phyloP scores from a whole-genome alignment of 768 basidiomycete species.

The Suillus subluteus region DNA sequence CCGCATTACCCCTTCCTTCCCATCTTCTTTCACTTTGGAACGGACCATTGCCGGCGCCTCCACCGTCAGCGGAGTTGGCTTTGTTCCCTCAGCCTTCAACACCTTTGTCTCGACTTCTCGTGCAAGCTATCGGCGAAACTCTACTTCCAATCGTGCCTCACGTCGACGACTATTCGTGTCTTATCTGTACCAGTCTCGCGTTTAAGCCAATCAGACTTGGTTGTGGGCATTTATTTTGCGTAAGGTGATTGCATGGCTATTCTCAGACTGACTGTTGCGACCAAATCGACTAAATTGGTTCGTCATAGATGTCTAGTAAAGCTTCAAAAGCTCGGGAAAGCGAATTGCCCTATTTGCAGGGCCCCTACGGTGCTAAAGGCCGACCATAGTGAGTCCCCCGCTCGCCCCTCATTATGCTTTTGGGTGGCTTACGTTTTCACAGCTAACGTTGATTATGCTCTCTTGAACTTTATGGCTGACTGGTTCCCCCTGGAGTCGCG shows the following conservation, averaged over 20 bases:
- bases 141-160: constrained; percentile 81
- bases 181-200: constrained; percentile 88
- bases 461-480: constrained; percentile 85
- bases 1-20: constrained; percentile 69
- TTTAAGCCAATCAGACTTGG: constrained; percentile 88
- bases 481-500: constrained; percentile 90
- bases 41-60: constrained; percentile 17
- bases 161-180: constrained; percentile 83
- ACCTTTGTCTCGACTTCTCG: constrained; percentile 64
- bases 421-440: neutral
- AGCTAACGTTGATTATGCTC: constrained; percentile 81
- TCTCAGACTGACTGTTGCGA: no score
- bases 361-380: constrained; percentile 77
- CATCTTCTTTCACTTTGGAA: constrained; percentile 26
- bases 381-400: constrained; percentile 61
- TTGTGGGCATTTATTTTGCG: constrained; percentile 82
- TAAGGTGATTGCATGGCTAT: constrained; percentile 43
- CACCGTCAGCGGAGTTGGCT: constrained; percentile 35
- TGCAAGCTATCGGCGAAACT: constrained; percentile 82
- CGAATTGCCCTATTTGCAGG: constrained; percentile 85
- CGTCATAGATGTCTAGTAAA: constrained; percentile 71
- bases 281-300: constrained; percentile 21
- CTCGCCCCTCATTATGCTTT: neutral
- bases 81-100: constrained; percentile 31
- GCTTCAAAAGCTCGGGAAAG: constrained; percentile 82